These are phyloP conservation scores for Deuterostichococcus epilithicus DNA, from an alignment of 139 green algal genomes.

Conservation along the genomic window DNA sequence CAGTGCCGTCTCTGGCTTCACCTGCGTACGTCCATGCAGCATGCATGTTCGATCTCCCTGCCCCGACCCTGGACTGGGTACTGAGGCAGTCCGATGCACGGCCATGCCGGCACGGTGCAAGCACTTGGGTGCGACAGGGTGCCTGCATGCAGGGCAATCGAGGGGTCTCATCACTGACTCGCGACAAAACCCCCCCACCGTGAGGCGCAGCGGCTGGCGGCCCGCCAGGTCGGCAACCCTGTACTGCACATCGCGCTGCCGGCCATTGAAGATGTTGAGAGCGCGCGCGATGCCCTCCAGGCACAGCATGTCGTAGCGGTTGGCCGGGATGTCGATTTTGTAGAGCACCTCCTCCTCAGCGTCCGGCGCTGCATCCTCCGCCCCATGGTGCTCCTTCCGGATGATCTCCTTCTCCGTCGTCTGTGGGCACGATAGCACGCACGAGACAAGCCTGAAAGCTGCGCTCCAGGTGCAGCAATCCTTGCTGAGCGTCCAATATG, in stretches of 20 bases:
- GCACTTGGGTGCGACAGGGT: too few relatives aligned
- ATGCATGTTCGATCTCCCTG: too few relatives aligned
- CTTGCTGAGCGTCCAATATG: too few relatives aligned
- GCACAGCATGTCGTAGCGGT: slow-evolving; percentile 99
- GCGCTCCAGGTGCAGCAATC: too few relatives aligned
- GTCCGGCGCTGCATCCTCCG: slow-evolving; percentile 17
- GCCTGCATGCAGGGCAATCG: too few relatives aligned
- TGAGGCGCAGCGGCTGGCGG: slow-evolving; percentile 4
- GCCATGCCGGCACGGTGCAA: slow-evolving; percentile 39
- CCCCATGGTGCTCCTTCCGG: slow-evolving; percentile 71
- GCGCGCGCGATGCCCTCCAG: slow-evolving; percentile 93
- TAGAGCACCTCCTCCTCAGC: slow-evolving; percentile 85
- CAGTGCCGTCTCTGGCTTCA: slow-evolving; percentile 86
- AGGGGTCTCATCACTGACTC: background rate
- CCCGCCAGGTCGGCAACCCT: slow-evolving; percentile 69
- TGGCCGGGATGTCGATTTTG: slow-evolving; percentile 99
- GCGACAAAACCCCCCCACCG: background rate
- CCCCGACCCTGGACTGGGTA: too few relatives aligned
- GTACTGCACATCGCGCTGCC: slow-evolving; percentile 62
- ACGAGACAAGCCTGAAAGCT: too few relatives aligned
- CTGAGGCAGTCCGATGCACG: background rate
- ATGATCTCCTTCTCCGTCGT: slow-evolving; percentile 89
- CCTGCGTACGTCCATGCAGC: too few relatives aligned
- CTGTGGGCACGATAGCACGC: slow-evolving; percentile 53
- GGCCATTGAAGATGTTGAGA: slow-evolving; percentile 92